Evolutionary conservation across 2,329 filamentous ascomycete species (phyloP).

Genomic region (Exophiala sp.): DNA sequence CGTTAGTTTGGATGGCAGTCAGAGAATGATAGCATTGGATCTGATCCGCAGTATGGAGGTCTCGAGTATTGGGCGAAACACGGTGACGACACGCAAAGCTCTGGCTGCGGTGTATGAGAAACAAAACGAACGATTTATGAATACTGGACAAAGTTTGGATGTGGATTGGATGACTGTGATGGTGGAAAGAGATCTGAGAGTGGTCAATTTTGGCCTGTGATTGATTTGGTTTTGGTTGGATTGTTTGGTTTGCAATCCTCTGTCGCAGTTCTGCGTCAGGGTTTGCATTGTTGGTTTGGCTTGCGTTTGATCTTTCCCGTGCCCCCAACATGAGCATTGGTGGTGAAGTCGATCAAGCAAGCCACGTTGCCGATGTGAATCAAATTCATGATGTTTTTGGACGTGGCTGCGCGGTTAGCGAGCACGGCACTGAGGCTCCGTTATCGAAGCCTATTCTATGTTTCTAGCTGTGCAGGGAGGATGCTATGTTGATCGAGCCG

Average conservation of each 20-base stretch:
- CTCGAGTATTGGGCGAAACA: constrained; percentile 46
- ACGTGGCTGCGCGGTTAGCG: no score
- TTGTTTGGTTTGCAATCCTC: background rate
- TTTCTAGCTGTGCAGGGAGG: no score
- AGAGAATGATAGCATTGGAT: constrained; percentile 46
- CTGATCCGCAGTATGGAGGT: constrained; percentile 46
- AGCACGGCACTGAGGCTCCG: no score
- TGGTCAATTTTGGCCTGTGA: constrained; percentile 50
- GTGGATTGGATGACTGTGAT: constrained; percentile 50
- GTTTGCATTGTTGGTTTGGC: no score
- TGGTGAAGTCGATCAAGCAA: no score
- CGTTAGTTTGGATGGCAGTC: constrained; percentile 36
- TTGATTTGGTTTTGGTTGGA: constrained; percentile 6
- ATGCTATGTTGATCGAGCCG: no score
- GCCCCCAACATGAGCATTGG: no score
- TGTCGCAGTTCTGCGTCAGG: no score
- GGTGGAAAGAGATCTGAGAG: constrained; percentile 40
- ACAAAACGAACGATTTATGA: constrained; percentile 40
- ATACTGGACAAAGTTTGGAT: constrained; percentile 38
- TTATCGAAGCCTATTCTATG: no score
- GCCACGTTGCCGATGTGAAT: no score
- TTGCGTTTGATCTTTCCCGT: no score
- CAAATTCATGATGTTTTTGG: no score
- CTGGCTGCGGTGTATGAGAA: constrained; percentile 46
- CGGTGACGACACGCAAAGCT: constrained; percentile 41